phyloP scores from a whole-genome alignment of 1,139 yeast genomes.

The Kodamaea suecica region DNA sequence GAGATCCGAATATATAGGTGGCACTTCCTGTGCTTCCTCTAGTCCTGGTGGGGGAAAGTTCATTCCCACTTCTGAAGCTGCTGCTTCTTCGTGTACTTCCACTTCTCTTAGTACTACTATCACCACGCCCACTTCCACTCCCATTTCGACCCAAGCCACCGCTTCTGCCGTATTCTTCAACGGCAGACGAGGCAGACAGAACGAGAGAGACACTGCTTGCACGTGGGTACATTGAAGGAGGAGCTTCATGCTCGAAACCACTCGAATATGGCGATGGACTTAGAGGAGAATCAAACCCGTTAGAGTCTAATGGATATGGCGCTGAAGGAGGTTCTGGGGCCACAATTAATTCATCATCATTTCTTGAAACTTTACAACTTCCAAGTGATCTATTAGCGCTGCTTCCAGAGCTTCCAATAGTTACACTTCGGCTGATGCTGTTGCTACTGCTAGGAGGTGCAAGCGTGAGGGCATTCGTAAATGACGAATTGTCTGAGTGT shows the following conservation, averaged over 20 bases:
- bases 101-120: neutral
- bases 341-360: neutral
- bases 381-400: neutral
- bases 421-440: neutral
- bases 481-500: constrained; percentile 4
- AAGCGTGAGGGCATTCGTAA: constrained; percentile 5
- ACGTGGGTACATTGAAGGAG: constrained; percentile 7
- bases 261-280: constrained; percentile 3
- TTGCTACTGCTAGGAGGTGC: constrained; percentile 2
- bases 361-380: neutral
- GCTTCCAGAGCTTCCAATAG: neutral
- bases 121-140: neutral
- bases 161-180: constrained; percentile 6
- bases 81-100: constrained; percentile 1
- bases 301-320: constrained; percentile 10
- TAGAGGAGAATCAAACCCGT: constrained; percentile 5
- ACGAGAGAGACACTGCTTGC: constrained; percentile 7
- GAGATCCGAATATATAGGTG: constrained; percentile 8
- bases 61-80: neutral
- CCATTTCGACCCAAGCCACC: neutral
- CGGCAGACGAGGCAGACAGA: constrained; percentile 8
- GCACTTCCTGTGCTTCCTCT: constrained; percentile 5
- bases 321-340: neutral
- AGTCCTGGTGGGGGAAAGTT: constrained; percentile 4
- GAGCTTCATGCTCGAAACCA: neutral